These are phyloP conservation scores for Gracilariopsis chorda DNA, from an alignment of 23 red algal genomes.

Conservation along the genomic window DNA sequence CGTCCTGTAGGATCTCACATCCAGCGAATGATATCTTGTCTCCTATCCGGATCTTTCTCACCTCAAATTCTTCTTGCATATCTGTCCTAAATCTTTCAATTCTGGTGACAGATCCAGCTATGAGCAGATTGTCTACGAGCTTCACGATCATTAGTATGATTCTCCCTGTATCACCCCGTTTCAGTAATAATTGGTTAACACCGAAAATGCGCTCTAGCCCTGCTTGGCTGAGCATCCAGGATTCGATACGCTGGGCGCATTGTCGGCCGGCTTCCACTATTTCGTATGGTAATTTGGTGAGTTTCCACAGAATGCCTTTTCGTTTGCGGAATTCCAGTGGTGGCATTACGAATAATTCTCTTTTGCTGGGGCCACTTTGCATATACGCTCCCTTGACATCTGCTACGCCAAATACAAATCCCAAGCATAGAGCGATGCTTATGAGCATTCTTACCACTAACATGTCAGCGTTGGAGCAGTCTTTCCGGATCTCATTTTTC, in stretches of 20 bases:
- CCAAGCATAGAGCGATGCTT: not conserved
- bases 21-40: not conserved
- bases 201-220: not conserved
- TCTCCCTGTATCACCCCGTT: not conserved
- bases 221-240: not conserved
- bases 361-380: not conserved
- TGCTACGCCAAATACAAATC: no score
- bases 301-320: not conserved
- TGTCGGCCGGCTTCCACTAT: not conserved
- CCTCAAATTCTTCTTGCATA: not conserved
- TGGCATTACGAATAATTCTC: not conserved
- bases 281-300: not conserved
- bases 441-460: not conserved
- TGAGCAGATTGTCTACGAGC: not conserved
- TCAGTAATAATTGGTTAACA: not conserved
- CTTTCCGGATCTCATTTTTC: not conserved
- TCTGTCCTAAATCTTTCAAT: not conserved
- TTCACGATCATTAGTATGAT: not conserved
- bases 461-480: not conserved
- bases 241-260: not conserved
- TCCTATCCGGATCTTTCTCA: no score
- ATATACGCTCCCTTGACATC: not conserved
- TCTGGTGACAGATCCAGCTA: not conserved
- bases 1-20: not conserved
- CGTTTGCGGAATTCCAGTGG: not conserved